Evolutionary conservation across 1,284 basidiomycete genomes (phyloP).

Genomic region (Pseudozyma sp.): DNA sequence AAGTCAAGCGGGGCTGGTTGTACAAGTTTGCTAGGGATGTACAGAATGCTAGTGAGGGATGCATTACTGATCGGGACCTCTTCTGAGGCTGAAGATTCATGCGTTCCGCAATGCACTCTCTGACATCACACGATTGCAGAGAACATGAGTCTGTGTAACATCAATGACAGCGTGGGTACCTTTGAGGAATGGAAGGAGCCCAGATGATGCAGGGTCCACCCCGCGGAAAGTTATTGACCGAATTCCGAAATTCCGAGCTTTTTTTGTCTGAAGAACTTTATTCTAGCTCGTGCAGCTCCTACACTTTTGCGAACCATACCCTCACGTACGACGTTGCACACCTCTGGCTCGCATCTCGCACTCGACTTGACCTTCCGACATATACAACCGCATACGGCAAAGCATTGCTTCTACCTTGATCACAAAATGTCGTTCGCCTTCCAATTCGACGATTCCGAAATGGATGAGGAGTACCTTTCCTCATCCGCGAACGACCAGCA

Average conservation of each 20-base stretch:
- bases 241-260: constrained; percentile 19
- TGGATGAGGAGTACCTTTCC: constrained; percentile 46
- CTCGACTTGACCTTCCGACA: too few species aligned
- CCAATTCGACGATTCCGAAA: constrained; percentile 46
- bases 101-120: constrained; percentile 5
- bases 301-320: neutral
- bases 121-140: neutral
- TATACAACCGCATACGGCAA: too few species aligned
- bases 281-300: neutral
- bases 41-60: constrained; percentile 49
- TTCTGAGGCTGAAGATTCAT: constrained; percentile 20
- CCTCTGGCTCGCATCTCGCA: neutral
- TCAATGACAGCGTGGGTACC: neutral
- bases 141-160: neutral
- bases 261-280: constrained; percentile 15
- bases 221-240: constrained; percentile 4
- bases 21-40: constrained; percentile 53
- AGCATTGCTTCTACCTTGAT: too few species aligned
- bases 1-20: constrained; percentile 48
- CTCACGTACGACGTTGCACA: neutral
- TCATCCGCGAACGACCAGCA: constrained; percentile 2
- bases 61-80: constrained; percentile 45
- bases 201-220: constrained; percentile 18
- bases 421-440: constrained; percentile 45
- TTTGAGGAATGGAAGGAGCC: neutral